These are phyloP conservation scores for Daldinia decipiens DNA, from an alignment of 495 filamentous ascomycete genomes.

Conservation along the genomic window DNA sequence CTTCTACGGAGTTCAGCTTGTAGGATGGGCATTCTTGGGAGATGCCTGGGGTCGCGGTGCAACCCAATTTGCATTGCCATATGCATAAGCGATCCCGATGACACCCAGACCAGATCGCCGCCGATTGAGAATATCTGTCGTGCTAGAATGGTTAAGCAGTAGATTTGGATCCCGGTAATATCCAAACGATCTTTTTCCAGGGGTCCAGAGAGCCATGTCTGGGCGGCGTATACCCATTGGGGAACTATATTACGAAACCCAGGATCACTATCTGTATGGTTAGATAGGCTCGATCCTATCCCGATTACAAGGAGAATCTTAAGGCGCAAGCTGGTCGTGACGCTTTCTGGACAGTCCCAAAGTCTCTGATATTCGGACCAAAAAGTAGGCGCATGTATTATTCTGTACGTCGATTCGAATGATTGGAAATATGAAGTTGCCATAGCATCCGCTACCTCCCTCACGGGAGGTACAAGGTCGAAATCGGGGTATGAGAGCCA, in stretches of 20 bases:
- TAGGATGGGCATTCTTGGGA: conserved; percentile 57
- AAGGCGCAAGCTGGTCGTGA: conserved; percentile 52
- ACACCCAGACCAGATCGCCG: conserved; percentile 66
- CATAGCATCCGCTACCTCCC: conserved; percentile 59
- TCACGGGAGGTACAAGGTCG: conserved; percentile 54
- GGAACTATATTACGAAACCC: conserved; percentile 51
- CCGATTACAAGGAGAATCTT: conserved; percentile 65
- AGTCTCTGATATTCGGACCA: conserved; percentile 61
- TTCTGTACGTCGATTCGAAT: conserved; percentile 66
- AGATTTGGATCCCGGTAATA: conserved; percentile 63
- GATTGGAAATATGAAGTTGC: conserved; percentile 64
- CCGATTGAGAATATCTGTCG: conserved; percentile 62
- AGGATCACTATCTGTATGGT: conserved; percentile 42
- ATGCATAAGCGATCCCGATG: conserved; percentile 64
- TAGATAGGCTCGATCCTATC: conserved; percentile 62
- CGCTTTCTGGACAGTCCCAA: conserved; percentile 55
- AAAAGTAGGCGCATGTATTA: conserved; percentile 69
- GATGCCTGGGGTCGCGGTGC: conserved; percentile 66
- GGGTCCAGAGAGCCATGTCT: conserved; percentile 64
- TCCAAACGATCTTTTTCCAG: conserved; percentile 63
- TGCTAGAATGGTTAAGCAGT: conserved; percentile 65
- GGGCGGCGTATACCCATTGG: conserved; percentile 66
- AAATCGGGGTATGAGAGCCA: conserved; percentile 40
- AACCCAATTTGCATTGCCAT: conserved; percentile 68
- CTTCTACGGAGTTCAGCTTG: conserved; percentile 67